These are phyloP conservation scores for Cucumis hystrix DNA, from an alignment of 306 rosid genomes.

Conservation along the genomic window DNA sequence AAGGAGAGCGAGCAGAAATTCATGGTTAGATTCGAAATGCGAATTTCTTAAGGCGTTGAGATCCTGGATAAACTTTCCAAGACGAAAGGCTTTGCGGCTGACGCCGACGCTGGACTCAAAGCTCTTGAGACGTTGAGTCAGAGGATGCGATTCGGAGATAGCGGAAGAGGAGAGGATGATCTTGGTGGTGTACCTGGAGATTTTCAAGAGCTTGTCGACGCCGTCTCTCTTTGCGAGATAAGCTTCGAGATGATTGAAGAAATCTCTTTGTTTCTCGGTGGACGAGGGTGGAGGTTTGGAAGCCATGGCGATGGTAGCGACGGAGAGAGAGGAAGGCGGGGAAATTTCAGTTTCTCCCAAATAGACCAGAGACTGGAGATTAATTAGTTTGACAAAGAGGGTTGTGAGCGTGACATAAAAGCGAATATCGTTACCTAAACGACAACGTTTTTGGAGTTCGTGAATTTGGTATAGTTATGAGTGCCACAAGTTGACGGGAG, in stretches of 20 bases:
- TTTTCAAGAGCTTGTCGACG: slow-evolving; percentile 88
- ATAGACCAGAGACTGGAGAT: not conserved
- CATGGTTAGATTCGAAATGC: slow-evolving; percentile 21
- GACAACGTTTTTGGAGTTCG: not conserved
- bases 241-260: slow-evolving; percentile 52
- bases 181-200: slow-evolving; percentile 64
- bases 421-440: not conserved
- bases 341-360: not conserved
- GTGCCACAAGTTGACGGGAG: not conserved
- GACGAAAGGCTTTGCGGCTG: slow-evolving; percentile 81
- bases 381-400: not conserved
- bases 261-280: slow-evolving; percentile 30
- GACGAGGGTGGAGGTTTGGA: slow-evolving; percentile 5
- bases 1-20: slow-evolving; percentile 19
- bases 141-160: slow-evolving; percentile 30
- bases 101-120: slow-evolving; percentile 85
- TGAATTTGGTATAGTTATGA: not conserved
- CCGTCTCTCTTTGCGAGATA: slow-evolving; percentile 88
- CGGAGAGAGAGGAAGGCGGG: not conserved
- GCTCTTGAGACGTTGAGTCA: slow-evolving; percentile 43
- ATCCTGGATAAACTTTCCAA: slow-evolving; percentile 82
- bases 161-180: slow-evolving; percentile 52
- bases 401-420: not conserved
- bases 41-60: slow-evolving; percentile 48
- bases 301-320: slow-evolving; percentile 5